phyloP scores from a whole-genome alignment of 2,329 filamentous ascomycete genomes.

The Harringtonia aguacate region DNA sequence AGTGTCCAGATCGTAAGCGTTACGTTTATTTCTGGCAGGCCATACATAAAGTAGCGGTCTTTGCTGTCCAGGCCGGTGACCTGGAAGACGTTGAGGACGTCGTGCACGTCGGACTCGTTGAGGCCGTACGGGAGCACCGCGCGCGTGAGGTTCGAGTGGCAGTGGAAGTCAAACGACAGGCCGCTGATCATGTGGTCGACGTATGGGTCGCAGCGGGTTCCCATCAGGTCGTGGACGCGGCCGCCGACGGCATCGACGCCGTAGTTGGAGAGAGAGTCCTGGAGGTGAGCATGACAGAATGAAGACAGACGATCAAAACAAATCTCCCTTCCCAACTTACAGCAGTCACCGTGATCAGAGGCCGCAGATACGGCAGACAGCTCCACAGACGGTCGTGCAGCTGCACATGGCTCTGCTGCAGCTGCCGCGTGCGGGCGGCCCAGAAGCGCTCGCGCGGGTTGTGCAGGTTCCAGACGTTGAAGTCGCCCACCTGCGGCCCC shows the following conservation, averaged over 20 bases:
- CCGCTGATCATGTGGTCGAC: slow-evolving; percentile 64
- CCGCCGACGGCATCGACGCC: slow-evolving; percentile 53
- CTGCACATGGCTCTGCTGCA: slow-evolving; percentile 65
- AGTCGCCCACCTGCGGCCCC: slow-evolving; percentile 72
- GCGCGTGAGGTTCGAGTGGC: slow-evolving; percentile 70
- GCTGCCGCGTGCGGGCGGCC: slow-evolving; percentile 67
- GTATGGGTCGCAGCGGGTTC: slow-evolving; percentile 77
- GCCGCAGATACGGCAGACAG: slow-evolving; percentile 64
- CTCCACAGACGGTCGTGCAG: slow-evolving; percentile 69
- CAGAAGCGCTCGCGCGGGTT: slow-evolving; percentile 77
- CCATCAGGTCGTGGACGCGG: slow-evolving; percentile 66
- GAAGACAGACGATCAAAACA: no score
- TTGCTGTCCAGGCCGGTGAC: slow-evolving; percentile 65
- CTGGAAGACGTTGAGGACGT: slow-evolving; percentile 80
- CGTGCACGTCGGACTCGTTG: slow-evolving; percentile 65
- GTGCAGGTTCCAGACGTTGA: slow-evolving; percentile 70
- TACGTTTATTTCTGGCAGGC: background rate
- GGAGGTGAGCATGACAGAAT: no score
- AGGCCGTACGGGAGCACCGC: slow-evolving; percentile 60
- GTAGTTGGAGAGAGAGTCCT: slow-evolving; percentile 54
- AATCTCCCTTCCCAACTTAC: no score
- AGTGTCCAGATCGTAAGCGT: no score
- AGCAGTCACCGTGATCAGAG: slow-evolving; percentile 57
- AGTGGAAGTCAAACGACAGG: slow-evolving; percentile 70
- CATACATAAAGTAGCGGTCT: slow-evolving; percentile 66